These are phyloP conservation scores for Ilyonectria mors-panacis DNA, from an alignment of 2,329 filamentous ascomycete species.

Conservation along the genomic window DNA sequence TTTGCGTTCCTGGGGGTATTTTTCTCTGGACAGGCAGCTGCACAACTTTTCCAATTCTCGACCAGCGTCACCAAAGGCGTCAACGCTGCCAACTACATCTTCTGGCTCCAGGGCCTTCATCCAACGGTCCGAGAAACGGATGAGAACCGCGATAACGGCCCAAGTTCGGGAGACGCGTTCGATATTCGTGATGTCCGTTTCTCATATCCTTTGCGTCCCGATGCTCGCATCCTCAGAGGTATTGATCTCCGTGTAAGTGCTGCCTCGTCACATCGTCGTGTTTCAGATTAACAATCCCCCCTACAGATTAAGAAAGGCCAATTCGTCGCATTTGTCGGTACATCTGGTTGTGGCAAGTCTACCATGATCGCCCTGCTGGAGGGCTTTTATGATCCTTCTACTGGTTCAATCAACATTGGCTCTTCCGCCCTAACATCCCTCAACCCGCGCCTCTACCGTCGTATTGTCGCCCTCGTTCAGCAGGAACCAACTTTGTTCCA, in stretches of 20 bases:
- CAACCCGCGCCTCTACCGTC: too few species aligned
- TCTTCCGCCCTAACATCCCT: too few species aligned
- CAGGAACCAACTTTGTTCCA: too few species aligned
- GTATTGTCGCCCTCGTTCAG: too few species aligned
- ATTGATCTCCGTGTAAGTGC: slow-evolving; percentile 46
- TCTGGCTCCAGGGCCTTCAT: slow-evolving; percentile 60
- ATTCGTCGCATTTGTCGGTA: too few species aligned
- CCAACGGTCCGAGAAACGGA: slow-evolving; percentile 58
- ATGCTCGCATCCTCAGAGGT: slow-evolving; percentile 58
- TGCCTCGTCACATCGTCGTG: too few species aligned
- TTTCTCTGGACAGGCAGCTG: slow-evolving; percentile 57
- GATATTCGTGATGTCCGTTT: slow-evolving; percentile 71
- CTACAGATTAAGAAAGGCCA: too few species aligned
- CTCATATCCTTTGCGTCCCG: slow-evolving; percentile 68
- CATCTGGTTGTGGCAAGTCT: too few species aligned
- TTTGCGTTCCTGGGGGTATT: slow-evolving; percentile 68
- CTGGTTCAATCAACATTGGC: too few species aligned
- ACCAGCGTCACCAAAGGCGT: slow-evolving; percentile 59
- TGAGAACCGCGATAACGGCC: slow-evolving; percentile 55
- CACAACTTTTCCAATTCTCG: slow-evolving; percentile 21
- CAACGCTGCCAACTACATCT: slow-evolving; percentile 64
- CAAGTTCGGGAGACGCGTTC: slow-evolving; percentile 54
- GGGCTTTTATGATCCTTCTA: too few species aligned
- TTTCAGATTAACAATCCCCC: too few species aligned
- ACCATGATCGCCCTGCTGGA: too few species aligned